phyloP scores from a whole-genome alignment of 2,329 filamentous ascomycete genomes.

The Ascocoryne sarcoides region DNA sequence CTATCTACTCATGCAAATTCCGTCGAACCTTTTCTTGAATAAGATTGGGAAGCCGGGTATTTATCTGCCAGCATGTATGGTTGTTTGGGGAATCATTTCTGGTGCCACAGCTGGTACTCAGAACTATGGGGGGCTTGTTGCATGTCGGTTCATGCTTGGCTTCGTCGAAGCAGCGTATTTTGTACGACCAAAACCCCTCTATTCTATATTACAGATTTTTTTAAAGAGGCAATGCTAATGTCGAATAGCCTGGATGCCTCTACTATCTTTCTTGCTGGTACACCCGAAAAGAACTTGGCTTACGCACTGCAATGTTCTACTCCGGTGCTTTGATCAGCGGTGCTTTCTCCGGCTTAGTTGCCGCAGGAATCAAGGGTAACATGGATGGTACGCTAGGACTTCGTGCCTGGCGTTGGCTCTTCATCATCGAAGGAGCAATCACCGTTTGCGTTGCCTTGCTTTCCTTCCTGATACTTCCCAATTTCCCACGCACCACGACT shows the following conservation, averaged over 20 bases:
- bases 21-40: slow-evolving; percentile 40
- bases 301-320: slow-evolving; percentile 59
- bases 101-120: slow-evolving; percentile 40
- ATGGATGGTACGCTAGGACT: slow-evolving; percentile 51
- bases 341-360: slow-evolving; percentile 60
- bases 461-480: slow-evolving; percentile 53
- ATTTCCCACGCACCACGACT: slow-evolving; percentile 53
- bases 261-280: slow-evolving; percentile 62
- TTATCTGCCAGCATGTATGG: slow-evolving; percentile 42
- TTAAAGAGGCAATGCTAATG: too few species aligned
- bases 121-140: slow-evolving; percentile 37
- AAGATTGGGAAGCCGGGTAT: slow-evolving; percentile 40
- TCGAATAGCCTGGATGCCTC: slow-evolving; percentile 43
- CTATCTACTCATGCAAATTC: slow-evolving; percentile 36
- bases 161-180: slow-evolving; percentile 49
- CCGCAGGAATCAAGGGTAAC: slow-evolving; percentile 56
- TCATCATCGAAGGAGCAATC: slow-evolving; percentile 61
- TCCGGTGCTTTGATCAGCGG: slow-evolving; percentile 61
- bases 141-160: slow-evolving; percentile 41
- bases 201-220: neutral
- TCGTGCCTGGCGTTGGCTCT: slow-evolving; percentile 57
- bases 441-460: slow-evolving; percentile 52
- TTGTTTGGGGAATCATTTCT: slow-evolving; percentile 42
- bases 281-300: slow-evolving; percentile 56
- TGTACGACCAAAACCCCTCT: slow-evolving; percentile 22